Percentiles rank a stretch among this genome's conserved stretches.
These are phyloP conservation scores for Ceratobasidium sp. DNA, from an alignment of 1,284 basidiomycete species.

Conservation along the genomic window DNA sequence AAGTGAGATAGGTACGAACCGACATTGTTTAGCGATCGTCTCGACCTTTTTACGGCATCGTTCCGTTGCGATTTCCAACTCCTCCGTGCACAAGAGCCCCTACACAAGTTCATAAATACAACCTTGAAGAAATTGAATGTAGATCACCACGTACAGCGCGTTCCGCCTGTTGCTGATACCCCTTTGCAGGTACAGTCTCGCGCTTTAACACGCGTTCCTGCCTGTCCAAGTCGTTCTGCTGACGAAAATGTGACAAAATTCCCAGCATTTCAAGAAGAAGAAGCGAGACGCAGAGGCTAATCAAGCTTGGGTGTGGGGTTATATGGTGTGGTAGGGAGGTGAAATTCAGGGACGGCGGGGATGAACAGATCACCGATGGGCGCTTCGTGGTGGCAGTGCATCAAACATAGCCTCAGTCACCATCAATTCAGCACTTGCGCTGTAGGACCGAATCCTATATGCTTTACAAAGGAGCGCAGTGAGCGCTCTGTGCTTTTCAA, in stretches of 20 bases:
- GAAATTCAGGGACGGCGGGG: not conserved
- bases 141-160: constrained; percentile 1
- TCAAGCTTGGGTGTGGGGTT: too few species aligned
- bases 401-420: not conserved
- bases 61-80: constrained; percentile 50
- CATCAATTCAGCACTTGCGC: not conserved
- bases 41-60: constrained; percentile 50
- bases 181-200: not conserved
- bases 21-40: constrained; percentile 51
- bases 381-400: constrained; percentile 9
- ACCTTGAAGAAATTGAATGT: not conserved
- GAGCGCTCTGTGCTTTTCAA: not conserved
- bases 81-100: constrained; percentile 52
- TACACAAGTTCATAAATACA: not conserved
- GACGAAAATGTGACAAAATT: constrained; percentile 19
- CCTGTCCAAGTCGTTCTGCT: constrained; percentile 16
- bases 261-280: constrained; percentile 6
- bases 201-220: not conserved
- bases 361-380: constrained; percentile 12
- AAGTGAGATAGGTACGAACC: constrained; percentile 15
- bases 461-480: not conserved
- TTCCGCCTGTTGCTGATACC: constrained; percentile 22
- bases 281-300: not conserved
- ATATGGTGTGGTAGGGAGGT: too few species aligned
- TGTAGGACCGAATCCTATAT: not conserved